Conservation (phyloP, 2,329 filamentous ascomycete genomes). For the Diaporthe helianthi region DNA sequence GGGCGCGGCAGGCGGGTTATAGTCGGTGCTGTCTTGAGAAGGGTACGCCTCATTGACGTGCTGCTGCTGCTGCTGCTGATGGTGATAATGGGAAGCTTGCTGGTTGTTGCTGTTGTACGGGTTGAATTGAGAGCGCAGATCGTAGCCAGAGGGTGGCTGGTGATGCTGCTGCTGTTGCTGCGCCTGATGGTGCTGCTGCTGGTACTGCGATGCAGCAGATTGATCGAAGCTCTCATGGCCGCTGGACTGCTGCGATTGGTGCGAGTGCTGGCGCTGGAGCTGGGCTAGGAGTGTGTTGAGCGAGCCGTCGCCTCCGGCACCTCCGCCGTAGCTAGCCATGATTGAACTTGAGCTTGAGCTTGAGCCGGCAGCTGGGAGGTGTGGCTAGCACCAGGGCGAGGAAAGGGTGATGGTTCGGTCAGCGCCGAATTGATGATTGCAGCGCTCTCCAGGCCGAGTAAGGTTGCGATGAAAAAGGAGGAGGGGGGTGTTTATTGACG, state of each 20-base stretch:
- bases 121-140: constrained; percentile 39
- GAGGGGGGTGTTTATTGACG: background rate
- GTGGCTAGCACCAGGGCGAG: constrained; percentile 35
- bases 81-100: constrained; percentile 39
- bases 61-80: constrained; percentile 35
- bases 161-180: constrained; percentile 36
- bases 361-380: constrained; percentile 25
- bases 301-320: constrained; percentile 37
- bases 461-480: background rate
- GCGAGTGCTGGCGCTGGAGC: constrained; percentile 44
- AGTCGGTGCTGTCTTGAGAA: constrained; percentile 28
- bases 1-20: constrained; percentile 51
- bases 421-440: background rate
- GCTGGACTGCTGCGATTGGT: constrained; percentile 37
- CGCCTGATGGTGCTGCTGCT: constrained; percentile 37
- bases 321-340: constrained; percentile 48
- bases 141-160: constrained; percentile 27
- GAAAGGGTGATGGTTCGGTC: constrained; percentile 11
- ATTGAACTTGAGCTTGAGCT: constrained; percentile 30
- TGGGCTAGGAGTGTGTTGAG: constrained; percentile 52
- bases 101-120: constrained; percentile 34
- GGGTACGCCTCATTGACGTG: constrained; percentile 37
- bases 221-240: constrained; percentile 24
- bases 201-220: constrained; percentile 37
- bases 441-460: background rate